Evolutionary conservation across 169 alveolate species (phyloP), one percentile per base, ranked within the genome.

Genomic region (Cryptosporidium parvum): DNA sequence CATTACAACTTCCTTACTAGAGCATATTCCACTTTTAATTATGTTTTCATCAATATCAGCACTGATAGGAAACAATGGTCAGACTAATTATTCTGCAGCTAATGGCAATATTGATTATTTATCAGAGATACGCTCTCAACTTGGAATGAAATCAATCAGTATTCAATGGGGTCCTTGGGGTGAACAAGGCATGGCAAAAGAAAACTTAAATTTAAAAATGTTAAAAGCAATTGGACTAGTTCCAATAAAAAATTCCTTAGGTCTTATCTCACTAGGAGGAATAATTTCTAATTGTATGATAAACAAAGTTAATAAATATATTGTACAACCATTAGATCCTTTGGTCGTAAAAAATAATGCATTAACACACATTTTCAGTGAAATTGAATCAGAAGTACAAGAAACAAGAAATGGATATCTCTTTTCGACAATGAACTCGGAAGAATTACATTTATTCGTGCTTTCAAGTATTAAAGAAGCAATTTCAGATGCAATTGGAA

Each of bases 161-260:
- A 85, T 93, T 68, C 95, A 93, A 70, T 93, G 95, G 95, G 95
- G 95, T 2, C 95, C 95, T 44, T 93, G 95, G 95, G 71, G 51
- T 35, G 91, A 92, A 39, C 80, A 84, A 23, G 94, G 94, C 29
- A 92, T 92, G 94, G 94, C 94, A n/a, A 73, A 37, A 85, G 56
- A 58, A 56, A 44, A 62, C 42, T 0, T 80, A 37, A 65, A 80
- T 42, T 29, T 21, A 8, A 45, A 18, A 12, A 12, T 59, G 44
- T 59, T 80, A 44, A 51, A 59, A 62, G 26, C 87, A 23, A 61
- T 80, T 21, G 87, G 87, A 12, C 33, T 80, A 18, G 12, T 6
- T 35, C 65, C 87, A 58, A 61, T 80, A n/a, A 37, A 33, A 37
- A 80, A 61, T 44, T 31, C 58, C 16, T 65, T 80, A n/a, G 87